Conservation (phyloP, 2,329 filamentous ascomycete species). For the Cladosporium colombiae region DNA sequence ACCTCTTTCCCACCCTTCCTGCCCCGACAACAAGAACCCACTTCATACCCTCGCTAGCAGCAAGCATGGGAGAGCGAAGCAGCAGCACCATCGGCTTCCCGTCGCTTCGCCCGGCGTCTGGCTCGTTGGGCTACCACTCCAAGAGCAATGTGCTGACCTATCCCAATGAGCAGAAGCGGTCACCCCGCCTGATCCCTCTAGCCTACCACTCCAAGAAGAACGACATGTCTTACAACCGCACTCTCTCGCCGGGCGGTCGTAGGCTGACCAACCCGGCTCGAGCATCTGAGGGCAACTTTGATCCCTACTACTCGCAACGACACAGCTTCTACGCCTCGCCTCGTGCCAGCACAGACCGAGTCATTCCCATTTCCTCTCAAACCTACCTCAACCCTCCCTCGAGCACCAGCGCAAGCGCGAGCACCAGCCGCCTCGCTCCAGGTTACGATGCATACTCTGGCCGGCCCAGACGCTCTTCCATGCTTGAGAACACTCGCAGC, state of each 20-base stretch:
- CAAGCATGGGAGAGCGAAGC: constrained; percentile 18
- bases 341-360: constrained; percentile 37
- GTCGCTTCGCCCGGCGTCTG: not conserved
- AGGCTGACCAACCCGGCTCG: constrained; percentile 38
- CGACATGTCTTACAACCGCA: constrained; percentile 38
- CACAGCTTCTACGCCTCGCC: constrained; percentile 36
- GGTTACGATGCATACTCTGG: constrained; percentile 48
- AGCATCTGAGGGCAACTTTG: constrained; percentile 33
- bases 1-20: constrained; percentile 1
- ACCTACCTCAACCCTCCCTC: constrained; percentile 36
- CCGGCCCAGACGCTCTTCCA: constrained; percentile 48
- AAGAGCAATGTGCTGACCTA: constrained; percentile 16
- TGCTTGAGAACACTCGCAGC: constrained; percentile 41
- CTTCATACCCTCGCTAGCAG: not conserved
- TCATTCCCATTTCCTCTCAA: constrained; percentile 40
- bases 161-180: constrained; percentile 17
- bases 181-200: constrained; percentile 13
- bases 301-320: constrained; percentile 33
- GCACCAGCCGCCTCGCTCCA: constrained; percentile 27
- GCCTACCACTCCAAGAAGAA: constrained; percentile 16
- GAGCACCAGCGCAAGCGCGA: constrained; percentile 18
- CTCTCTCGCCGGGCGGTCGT: constrained; percentile 38
- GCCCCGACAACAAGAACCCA: not conserved
- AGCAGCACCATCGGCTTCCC: constrained; percentile 11
- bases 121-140: constrained; percentile 15